A percentile compares a stretch with the other conserved stretches of the same genome.
Evolutionary conservation across 2,329 filamentous ascomycete species (phyloP).

Genomic region (Coniella vitis): DNA sequence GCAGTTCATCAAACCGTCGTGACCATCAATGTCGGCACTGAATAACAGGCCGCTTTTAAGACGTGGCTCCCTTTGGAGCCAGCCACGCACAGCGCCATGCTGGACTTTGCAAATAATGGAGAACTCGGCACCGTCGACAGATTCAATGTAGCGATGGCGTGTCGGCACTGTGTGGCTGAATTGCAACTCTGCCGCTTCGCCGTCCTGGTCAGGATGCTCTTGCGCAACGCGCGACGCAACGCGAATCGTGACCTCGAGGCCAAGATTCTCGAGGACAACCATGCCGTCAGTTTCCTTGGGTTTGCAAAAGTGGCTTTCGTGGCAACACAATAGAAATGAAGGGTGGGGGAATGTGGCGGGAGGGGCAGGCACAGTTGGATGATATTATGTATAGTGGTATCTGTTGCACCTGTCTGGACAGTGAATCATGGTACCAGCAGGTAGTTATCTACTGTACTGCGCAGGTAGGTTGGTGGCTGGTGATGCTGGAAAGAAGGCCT

Average conservation of each 20-base stretch:
- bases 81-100: neutral
- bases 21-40: neutral
- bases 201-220: neutral
- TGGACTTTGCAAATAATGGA: neutral
- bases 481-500: no score
- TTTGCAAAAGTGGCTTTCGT: no score
- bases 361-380: no score
- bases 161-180: neutral
- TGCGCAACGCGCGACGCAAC: neutral
- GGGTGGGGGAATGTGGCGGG: no score
- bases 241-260: constrained; percentile 1
- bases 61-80: neutral
- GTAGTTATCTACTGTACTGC: no score
- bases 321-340: no score
- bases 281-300: neutral
- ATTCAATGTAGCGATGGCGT: neutral
- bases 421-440: no score
- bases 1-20: neutral
- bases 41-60: neutral
- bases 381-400: no score
- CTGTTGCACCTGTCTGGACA: no score
- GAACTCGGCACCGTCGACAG: neutral
- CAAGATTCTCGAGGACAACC: constrained; percentile 3
- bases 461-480: no score
- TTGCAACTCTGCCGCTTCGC: neutral